Base-by-base conservation (phyloP, 2,329 filamentous ascomycete genomes). In the Verticillium nubilum region DNA sequence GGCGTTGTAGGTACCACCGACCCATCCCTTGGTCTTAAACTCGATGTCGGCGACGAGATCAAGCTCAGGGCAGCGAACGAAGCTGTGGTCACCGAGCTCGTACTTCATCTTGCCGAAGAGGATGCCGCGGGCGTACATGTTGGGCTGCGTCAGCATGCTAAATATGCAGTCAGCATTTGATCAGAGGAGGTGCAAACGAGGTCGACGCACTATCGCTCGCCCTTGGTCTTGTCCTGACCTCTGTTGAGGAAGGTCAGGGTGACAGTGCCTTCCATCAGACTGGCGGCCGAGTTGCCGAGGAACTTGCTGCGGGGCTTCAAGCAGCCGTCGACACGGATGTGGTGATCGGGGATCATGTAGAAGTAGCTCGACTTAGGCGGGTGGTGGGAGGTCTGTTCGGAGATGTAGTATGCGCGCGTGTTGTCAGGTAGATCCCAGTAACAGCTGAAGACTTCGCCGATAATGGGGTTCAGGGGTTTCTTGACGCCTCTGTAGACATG, bases 61-160 rank as follows among this genome's bases (percentile, higher is more conserved):
- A 19, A 92, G 84, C 72, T 98, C 94, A 0, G 94, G 92, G 73
- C 95, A 98, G 65, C 88, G 85, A 23, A 99, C 91, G 67, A 92
- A 91, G 72, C 93, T 97, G 77, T 97, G 93, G 72, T 98, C 94
- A 64, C 94, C 95, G 7, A 99, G 86, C 78, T 99, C 95, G 74
- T 98, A 99, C 75, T 97, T 98, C 95, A 99, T 98, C 74, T 97
- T 98, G 54, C 95, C 95, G 69, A 99, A 97, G 9, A 99, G 80
- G 61, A 99, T 98, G 35, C 95, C 94, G 63, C 95, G 86, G 25
- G 94, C 95, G 73, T 99, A 99, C 92, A 99, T 99, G 78, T 99
- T 99, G 19, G 95, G 95, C 70, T 99, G 95, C 4, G 95, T 98
- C 57, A 98, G 77, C 69, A 96, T 91, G 75, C 91, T 96, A 66